Evolutionary conservation across 1,139 yeast genomes (phyloP), one percentile per base, ranked within the genome.

Genomic region (Scheffersomyces titani): DNA sequence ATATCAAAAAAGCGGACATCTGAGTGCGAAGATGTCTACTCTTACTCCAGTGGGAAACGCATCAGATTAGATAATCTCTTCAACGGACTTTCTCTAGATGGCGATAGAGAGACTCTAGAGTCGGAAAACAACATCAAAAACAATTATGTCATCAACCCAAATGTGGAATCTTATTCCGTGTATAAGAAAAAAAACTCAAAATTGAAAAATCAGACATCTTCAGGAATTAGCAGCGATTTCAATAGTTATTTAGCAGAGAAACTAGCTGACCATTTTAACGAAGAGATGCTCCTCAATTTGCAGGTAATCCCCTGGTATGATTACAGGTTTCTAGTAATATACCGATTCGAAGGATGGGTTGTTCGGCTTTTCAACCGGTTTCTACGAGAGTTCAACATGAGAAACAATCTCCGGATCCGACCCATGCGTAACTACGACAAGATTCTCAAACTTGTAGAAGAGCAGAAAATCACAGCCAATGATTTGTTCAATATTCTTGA

Each of bases 311-410:
- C 56, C 22, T 72, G 76, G 70, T 72, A 71, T 55, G 68, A 67
- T 55, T 70, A 67, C 16, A 57, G 63, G 16, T 57, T 66, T 11
- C 46, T 78, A 45, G 59, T 78, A 18, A 60, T 68, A 3, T 67
- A 63, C 44, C 69, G 69, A 47, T 76, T 76, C 58, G 78, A 77
- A 56, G 54, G 56, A 54, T 79, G 83, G 83, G 66, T 70, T 16
- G 54, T 75, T n/a, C 64, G 78, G 53, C 63, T 78, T 57, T 78
- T 78, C 64, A 77, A 78, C 59, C 60, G 72, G 51, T 79, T 77
- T 59, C 63, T 76, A 5, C 61, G 59, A 52, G 69, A 71, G 56
- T 78, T 74, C 59, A 76, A 76, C 58, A 57, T 58, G 9, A 54
- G 53, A 57, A 58, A 52, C 49, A 64, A 67, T 19, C 58, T 58